A percentile compares a stretch with the other conserved stretches of the same genome.
phyloP scores from a whole-genome alignment of 2,329 filamentous ascomycete genomes.

The Colletotrichum costaricense region DNA sequence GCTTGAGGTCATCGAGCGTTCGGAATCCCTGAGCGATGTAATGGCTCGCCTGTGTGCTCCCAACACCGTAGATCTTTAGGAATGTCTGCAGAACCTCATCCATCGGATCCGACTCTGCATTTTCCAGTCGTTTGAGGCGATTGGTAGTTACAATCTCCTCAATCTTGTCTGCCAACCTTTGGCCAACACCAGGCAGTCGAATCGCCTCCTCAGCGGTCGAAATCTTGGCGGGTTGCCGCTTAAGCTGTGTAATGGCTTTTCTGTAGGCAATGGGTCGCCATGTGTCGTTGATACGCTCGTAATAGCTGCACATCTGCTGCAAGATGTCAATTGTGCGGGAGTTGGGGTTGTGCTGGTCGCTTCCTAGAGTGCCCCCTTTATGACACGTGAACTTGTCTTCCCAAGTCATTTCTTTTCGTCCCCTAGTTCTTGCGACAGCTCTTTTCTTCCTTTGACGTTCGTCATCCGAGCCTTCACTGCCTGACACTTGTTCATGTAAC shows the following conservation, averaged over 20 bases:
- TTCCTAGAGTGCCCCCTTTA: constrained; percentile 59
- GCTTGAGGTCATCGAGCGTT: constrained; percentile 77
- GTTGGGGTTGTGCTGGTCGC: constrained; percentile 73
- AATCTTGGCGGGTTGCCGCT: constrained; percentile 72
- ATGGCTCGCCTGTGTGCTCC: constrained; percentile 73
- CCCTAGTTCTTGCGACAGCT: constrained; percentile 37
- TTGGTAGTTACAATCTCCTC: constrained; percentile 87
- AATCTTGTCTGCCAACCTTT: constrained; percentile 83
- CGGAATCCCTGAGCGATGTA: constrained; percentile 83
- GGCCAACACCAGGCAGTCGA: constrained; percentile 75
- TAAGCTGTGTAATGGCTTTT: constrained; percentile 79
- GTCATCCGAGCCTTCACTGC: constrained; percentile 41
- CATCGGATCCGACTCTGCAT: constrained; percentile 73
- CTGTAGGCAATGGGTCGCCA: constrained; percentile 84
- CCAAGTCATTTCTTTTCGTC: constrained; percentile 47
- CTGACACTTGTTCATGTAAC: constrained; percentile 36
- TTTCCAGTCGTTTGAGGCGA: constrained; percentile 77
- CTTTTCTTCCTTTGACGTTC: constrained; percentile 41
- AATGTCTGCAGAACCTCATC: constrained; percentile 76
- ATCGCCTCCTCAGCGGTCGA: constrained; percentile 76
- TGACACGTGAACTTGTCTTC: constrained; percentile 67
- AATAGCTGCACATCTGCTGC: constrained; percentile 83
- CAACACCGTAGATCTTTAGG: constrained; percentile 83
- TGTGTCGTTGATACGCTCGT: constrained; percentile 77
- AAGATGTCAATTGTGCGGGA: constrained; percentile 79